Percentiles rank a stretch among this genome's conserved stretches.
phyloP scores from a whole-genome alignment of 768 basidiomycete species.

The Boletus sp. region DNA sequence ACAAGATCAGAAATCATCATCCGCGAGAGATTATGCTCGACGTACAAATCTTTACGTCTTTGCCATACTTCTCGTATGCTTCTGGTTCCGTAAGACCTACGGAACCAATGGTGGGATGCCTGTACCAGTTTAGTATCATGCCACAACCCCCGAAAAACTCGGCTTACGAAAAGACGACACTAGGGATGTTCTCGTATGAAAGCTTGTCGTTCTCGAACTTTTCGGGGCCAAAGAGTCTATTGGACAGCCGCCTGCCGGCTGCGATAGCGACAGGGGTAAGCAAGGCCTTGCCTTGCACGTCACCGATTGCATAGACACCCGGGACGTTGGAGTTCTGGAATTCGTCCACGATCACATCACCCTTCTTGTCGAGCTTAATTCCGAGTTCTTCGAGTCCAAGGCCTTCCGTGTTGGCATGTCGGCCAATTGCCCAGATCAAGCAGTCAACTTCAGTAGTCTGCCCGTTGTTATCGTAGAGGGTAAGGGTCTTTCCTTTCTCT shows the following conservation, averaged over 20 bases:
- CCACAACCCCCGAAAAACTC: constrained; percentile 1
- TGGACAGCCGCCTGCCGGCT: constrained; percentile 84
- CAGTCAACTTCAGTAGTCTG: constrained; percentile 80
- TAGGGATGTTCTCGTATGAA: constrained; percentile 85
- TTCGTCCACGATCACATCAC: constrained; percentile 88
- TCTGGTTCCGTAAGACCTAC: constrained; percentile 93
- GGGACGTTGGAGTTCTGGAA: constrained; percentile 79
- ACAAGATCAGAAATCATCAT: background rate
- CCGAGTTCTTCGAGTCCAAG: constrained; percentile 77
- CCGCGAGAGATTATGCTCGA: constrained; percentile 16
- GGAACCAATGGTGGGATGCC: constrained; percentile 93
- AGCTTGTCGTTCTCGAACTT: constrained; percentile 87
- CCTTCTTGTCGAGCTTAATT: constrained; percentile 70
- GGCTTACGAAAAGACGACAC: constrained; percentile 93
- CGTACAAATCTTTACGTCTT: constrained; percentile 87
- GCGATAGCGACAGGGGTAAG: constrained; percentile 98
- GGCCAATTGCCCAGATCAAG: constrained; percentile 93
- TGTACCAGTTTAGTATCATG: constrained; percentile 29
- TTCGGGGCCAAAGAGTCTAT: constrained; percentile 85
- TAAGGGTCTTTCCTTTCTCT: constrained; percentile 64
- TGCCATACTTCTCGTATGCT: constrained; percentile 84
- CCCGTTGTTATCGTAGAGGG: constrained; percentile 71
- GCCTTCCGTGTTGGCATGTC: constrained; percentile 72
- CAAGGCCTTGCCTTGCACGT: constrained; percentile 88
- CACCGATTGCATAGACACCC: constrained; percentile 80